Conservation (phyloP, 805 yeast genomes). For the Kregervanrija fluxuum region DNA sequence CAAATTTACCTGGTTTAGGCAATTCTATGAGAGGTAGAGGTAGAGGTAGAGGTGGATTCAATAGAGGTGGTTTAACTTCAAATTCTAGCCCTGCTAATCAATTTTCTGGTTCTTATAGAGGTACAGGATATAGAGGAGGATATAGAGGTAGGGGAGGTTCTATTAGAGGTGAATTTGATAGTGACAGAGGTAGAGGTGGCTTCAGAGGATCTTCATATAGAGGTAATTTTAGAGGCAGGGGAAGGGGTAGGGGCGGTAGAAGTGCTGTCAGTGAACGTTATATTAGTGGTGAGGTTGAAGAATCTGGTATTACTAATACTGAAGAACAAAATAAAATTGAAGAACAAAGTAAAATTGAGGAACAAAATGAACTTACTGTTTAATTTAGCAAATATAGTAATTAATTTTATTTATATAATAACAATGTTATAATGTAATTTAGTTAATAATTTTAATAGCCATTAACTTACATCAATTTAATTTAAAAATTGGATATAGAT, state of each 20-base stretch:
- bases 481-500: too few species aligned
- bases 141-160: constrained; percentile 17
- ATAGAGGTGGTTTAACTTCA: constrained; percentile 1
- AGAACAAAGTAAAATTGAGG: too few species aligned
- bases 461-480: too few species aligned
- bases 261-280: not conserved
- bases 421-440: too few species aligned
- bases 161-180: not conserved
- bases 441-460: too few species aligned
- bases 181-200: constrained; percentile 1
- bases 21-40: constrained; percentile 38
- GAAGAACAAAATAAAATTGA: too few species aligned
- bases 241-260: constrained; percentile 8
- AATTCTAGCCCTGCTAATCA: not conserved
- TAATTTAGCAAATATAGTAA: too few species aligned
- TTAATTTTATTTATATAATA: too few species aligned
- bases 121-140: constrained; percentile 29
- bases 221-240: constrained; percentile 6
- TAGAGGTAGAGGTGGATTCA: constrained; percentile 2
- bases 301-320: too few species aligned
- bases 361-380: too few species aligned
- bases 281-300: too few species aligned
- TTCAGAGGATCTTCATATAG: not conserved
- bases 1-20: constrained; percentile 53
- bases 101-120: not conserved